phyloP scores from a whole-genome alignment of 2,329 filamentous ascomycete species.

The Ophiostoma pallidulum region DNA sequence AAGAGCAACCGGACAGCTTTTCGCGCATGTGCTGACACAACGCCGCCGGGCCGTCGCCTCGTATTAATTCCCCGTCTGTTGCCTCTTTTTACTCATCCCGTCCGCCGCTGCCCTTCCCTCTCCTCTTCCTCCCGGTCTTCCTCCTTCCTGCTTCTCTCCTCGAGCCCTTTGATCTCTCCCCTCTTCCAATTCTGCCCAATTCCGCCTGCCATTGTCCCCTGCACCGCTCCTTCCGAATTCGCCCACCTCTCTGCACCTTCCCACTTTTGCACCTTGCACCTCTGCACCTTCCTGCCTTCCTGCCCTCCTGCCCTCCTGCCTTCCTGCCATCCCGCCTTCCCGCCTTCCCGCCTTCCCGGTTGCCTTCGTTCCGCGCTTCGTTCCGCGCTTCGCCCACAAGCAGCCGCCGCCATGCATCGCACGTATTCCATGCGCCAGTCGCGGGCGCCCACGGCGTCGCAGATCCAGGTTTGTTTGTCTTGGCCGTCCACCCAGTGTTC shows the following conservation, averaged over 20 bases:
- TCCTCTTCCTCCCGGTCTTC: neutral
- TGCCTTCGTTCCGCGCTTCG: neutral
- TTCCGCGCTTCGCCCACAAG: constrained; percentile 45
- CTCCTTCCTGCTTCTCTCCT: neutral
- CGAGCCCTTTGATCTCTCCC: neutral
- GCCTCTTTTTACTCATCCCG: constrained; percentile 3
- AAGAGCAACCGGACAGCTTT: constrained; percentile 2
- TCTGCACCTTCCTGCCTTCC: neutral
- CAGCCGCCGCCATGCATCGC: constrained; percentile 78
- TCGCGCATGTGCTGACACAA: constrained; percentile 10
- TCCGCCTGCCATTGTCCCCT: too few species aligned
- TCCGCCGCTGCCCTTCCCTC: neutral
- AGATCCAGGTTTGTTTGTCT: constrained; percentile 42
- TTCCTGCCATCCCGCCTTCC: neutral
- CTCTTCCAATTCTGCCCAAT: neutral
- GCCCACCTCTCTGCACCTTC: too few species aligned
- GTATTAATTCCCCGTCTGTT: neutral
- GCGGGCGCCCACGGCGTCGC: constrained; percentile 87
- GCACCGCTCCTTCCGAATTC: too few species aligned
- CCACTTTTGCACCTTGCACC: too few species aligned
- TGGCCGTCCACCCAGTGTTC: neutral
- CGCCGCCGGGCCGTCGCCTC: neutral
- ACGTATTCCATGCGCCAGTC: constrained; percentile 98
- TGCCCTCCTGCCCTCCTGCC: neutral
- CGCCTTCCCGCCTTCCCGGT: neutral